Evolutionary conservation across 176 grass and related monocot species (phyloP), one percentile per base, ranked within the genome.

Genomic region (Metroxylon sagu): DNA sequence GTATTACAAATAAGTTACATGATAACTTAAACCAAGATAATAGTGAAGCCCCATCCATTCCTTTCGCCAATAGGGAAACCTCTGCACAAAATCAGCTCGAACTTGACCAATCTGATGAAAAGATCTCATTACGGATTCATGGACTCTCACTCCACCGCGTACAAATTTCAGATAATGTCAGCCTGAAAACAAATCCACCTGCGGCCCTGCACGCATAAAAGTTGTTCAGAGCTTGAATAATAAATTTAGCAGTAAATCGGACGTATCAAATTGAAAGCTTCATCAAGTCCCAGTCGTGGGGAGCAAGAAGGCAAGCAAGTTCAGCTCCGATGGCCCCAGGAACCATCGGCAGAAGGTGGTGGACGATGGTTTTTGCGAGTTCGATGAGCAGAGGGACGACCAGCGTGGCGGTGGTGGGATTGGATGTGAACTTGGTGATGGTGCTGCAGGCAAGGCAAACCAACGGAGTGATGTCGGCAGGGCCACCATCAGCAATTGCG

Each of bases 401-500:
- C 16, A 94, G 60, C n/a, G 89, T 88, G 0, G 78, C 69, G 6
- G 89, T 79, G 1, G 89, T 70, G 49, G 84, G 82, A 1, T 94
- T 83, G 4, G 89, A 85, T 0, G 56, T 82, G 63, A 94, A 85
- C 64, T 95, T 74, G 0, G 89, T 82, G 57, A 95, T 71, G 49
- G 64, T 29, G 5, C 68, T 66, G 17, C 77, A 85, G 15, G 85
- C 65, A 29, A 77, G 10, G 73, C 84, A 95, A 48, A 77, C 71
- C 18, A 85, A 66, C 2, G 74, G 77, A 21, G 79, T 71, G 3
- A 85, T 81, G 3, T 71, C 57, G 56, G 57, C 79, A 3, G 89
- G 77, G 48, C 85, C 85, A 8, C 90, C 90, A 4, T 86, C 73
- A 1, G 90, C 85, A 28, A 95, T 95, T 5, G 85, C 90, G 26